Evolutionary conservation across 257 asterid species (phyloP), one percentile per base, ranked within the genome.

Genomic region (Lycium ferocissimum): DNA sequence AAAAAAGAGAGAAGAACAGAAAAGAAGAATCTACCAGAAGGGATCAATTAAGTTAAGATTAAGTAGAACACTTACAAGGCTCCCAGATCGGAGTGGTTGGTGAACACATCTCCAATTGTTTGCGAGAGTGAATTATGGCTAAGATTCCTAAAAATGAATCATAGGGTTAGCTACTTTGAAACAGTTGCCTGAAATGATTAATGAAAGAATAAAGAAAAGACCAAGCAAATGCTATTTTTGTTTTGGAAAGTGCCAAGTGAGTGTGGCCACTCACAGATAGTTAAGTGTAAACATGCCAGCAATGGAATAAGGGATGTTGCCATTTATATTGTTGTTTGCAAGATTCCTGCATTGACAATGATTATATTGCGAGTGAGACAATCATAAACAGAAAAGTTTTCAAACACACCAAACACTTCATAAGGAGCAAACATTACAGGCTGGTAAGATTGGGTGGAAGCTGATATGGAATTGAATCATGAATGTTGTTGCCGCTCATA

Each of bases 401-500:
- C 57, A 71, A 40, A 82, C 56, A 76, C 89, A 85, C 69, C 81
- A n/a, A 82, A 85, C 67, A 43, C 76, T 49, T 85, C 82, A 79
- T 79, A 62, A 84, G 85, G 66, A 47, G 33, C 67, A 83, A 84
- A 84, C 87, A 78, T 94, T 93, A 97, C 99, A 97, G 91, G 98
- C 88, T 93, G 5, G 97, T 93, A 85, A 95, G 95, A 84, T 93
- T 95, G 51, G 93, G 94, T 7, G 99, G 99, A 83, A 97, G 85
- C 91, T 93, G 99, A 87, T 92, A 95, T 10, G 98, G 97, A 88
- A 95, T 89, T 9, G 88, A 40, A 88, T 93, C 99, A 40, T 92
- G 93, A 85, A 97, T 88, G 83, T 82, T 89, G 85, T 97, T 97
- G 94, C 89, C 91, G 90, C 99, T 97, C 94, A 97, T 85, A 88